Conservation (phyloP, 2,329 filamentous ascomycete species). For the Aspergillus sp. region DNA sequence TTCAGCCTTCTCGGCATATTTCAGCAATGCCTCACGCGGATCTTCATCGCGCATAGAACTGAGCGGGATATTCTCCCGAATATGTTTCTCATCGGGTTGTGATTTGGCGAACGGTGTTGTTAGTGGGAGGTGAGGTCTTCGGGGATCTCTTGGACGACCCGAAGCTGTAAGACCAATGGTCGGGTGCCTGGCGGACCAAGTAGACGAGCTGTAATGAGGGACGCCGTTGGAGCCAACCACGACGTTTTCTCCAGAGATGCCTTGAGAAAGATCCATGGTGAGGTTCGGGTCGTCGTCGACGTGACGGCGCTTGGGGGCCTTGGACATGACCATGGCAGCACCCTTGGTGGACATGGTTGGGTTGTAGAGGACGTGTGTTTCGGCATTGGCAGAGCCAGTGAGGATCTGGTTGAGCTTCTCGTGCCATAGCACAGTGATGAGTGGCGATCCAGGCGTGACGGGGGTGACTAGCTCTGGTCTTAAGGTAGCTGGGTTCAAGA, state of each 20-base stretch:
- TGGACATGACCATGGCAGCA: conserved; percentile 83
- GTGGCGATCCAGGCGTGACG: conserved; percentile 75
- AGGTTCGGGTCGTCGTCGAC: conserved; percentile 87
- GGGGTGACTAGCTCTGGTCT: conserved; percentile 78
- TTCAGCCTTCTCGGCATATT: conserved; percentile 89
- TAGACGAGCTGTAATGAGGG: conserved; percentile 68
- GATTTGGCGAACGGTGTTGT: conserved; percentile 87
- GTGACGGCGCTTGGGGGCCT: conserved; percentile 89
- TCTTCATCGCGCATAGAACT: conserved; percentile 95
- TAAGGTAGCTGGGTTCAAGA: conserved; percentile 88
- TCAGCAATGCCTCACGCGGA: conserved; percentile 85
- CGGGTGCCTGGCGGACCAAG: conserved; percentile 57
- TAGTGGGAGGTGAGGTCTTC: conserved; percentile 76
- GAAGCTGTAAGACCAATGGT: conserved; percentile 72
- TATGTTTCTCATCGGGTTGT: conserved; percentile 84
- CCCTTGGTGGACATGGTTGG: conserved; percentile 76
- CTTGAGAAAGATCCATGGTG: conserved; percentile 76
- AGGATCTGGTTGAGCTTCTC: conserved; percentile 93
- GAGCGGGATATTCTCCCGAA: conserved; percentile 81
- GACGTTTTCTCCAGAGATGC: conserved; percentile 78
- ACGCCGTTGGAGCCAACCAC: conserved; percentile 65
- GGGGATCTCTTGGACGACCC: conserved; percentile 71
- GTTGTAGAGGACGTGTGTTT: conserved; percentile 86
- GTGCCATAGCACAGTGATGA: conserved; percentile 89
- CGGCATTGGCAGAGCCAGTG: conserved; percentile 85